Percentiles rank a stretch among this genome's conserved stretches.
Evolutionary conservation across 257 asterid species (phyloP).

Genomic region (Gentiana dahurica): DNA sequence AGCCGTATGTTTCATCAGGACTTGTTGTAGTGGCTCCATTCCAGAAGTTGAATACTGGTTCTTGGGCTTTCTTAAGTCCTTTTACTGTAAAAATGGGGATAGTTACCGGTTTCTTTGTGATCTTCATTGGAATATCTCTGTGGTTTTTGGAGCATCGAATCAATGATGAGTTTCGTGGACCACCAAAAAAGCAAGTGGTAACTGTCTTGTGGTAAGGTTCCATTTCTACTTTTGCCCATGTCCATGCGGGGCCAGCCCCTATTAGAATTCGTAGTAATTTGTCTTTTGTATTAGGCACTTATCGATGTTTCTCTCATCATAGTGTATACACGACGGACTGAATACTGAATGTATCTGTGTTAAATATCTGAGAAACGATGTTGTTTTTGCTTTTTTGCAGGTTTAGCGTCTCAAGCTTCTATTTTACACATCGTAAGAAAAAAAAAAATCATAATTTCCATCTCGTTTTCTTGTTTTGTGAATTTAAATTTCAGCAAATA

Average conservation of each 20-base stretch:
- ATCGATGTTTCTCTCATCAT: too few species aligned
- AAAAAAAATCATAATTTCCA: constrained; percentile 11
- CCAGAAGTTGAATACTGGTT: constrained; percentile 34
- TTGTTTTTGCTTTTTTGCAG: constrained; percentile 13
- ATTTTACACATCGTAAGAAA: constrained; percentile 7
- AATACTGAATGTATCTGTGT: too few species aligned
- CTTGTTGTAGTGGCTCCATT: constrained; percentile 50
- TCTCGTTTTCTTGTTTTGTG: neutral
- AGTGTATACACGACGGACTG: too few species aligned
- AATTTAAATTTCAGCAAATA: neutral
- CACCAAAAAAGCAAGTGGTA: constrained; percentile 45
- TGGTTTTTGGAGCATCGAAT: constrained; percentile 68
- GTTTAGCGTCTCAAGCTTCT: too few species aligned
- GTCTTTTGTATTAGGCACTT: too few species aligned
- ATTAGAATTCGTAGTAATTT: neutral
- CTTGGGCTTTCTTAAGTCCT: constrained; percentile 60
- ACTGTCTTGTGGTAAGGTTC: constrained; percentile 49
- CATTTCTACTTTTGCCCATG: neutral
- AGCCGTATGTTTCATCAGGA: constrained; percentile 55
- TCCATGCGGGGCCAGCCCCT: too few species aligned
- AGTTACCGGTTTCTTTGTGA: constrained; percentile 38
- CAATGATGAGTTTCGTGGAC: constrained; percentile 65
- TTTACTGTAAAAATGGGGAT: constrained; percentile 49
- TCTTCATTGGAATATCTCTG: constrained; percentile 41
- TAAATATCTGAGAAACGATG: constrained; percentile 6